Evolutionary conservation across 2,329 filamentous ascomycete species (phyloP), one percentile per base, ranked within the genome.

Genomic region (Cladosporium sp.): DNA sequence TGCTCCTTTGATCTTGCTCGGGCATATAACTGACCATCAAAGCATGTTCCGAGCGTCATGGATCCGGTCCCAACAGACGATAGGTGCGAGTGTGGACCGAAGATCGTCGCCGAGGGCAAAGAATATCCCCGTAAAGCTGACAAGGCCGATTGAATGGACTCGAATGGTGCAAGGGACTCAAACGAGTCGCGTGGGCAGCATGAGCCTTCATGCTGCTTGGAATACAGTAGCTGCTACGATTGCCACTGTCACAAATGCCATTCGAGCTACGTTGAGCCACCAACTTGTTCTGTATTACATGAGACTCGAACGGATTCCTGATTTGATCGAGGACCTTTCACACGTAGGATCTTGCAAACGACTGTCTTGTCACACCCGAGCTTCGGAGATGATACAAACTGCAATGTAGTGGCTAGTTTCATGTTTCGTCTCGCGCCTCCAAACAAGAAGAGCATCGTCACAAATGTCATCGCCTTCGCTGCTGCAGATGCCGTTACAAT

Each of bases 61-160:
- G 85, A 88, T 75, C 72, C 76, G 28, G 76, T 91, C 51, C 82
- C 87, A 5, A 78, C 81, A 39, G 77, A 80, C 6, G 81, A 91
- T 48, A 85, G 88, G 78, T 92, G 90, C 80, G 81, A 79, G 26
- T 92, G 89, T 75, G 80, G 83, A 71, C 89, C 89, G 30, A 85
- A 85, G 74, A 80, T 90, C 68, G 84, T 87, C 73, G 80, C 81
- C 48, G 83, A 86, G 64, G 88, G 87, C 54, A 85, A 85, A 72
- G 72, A 83, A 72, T 91, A 90, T 72, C 89, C 89, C 66, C 88
- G 88, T 30, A 89, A 85, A 83, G 87, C 83, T 5, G 78, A 76
- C 43, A 75, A 48, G 18, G 61, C 61, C n/a, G 59, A 63, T 30
- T 63, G 48, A 61, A 43, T n/a, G 36, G 36, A 43, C 16, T n/a